These are phyloP conservation scores for Linaria vulgaris DNA, from an alignment of 257 asterid genomes.

Conservation along the genomic window DNA sequence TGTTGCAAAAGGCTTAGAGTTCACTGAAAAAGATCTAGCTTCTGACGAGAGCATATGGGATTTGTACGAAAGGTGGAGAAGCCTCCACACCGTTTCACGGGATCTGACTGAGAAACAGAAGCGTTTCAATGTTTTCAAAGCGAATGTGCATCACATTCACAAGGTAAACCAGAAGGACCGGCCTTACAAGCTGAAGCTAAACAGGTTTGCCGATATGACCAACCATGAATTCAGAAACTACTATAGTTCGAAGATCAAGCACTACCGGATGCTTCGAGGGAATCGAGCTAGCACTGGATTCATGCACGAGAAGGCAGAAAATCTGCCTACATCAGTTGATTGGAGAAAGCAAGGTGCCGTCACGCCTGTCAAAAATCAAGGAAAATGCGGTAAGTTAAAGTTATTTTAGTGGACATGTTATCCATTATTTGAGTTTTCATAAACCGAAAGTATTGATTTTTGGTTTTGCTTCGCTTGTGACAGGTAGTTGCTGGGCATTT, in stretches of 20 bases:
- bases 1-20: conserved; percentile 52
- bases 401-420: not conserved
- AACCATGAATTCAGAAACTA: conserved; percentile 60
- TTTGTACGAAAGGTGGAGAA: conserved; percentile 77
- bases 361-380: conserved; percentile 78
- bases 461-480: not conserved
- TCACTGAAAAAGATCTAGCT: conserved; percentile 66
- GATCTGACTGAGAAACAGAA: conserved; percentile 56
- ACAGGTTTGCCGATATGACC: conserved; percentile 76
- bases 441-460: not conserved
- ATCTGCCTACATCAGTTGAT: conserved; percentile 65
- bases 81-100: conserved; percentile 70
- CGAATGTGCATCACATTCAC: conserved; percentile 67
- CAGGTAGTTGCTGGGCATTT: conserved; percentile 96
- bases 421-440: not conserved
- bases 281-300: conserved; percentile 43
- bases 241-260: conserved; percentile 66
- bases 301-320: conserved; percentile 44
- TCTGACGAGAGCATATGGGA: conserved; percentile 85
- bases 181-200: conserved; percentile 86
- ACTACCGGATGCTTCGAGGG: conserved; percentile 60
- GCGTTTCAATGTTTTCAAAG: conserved; percentile 85
- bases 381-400: conserved; percentile 62
- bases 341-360: conserved; percentile 89
- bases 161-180: conserved; percentile 63